These are phyloP conservation scores for Cryptomeria japonica DNA, from an alignment of 75 land plant genomes.

Conservation along the genomic window DNA sequence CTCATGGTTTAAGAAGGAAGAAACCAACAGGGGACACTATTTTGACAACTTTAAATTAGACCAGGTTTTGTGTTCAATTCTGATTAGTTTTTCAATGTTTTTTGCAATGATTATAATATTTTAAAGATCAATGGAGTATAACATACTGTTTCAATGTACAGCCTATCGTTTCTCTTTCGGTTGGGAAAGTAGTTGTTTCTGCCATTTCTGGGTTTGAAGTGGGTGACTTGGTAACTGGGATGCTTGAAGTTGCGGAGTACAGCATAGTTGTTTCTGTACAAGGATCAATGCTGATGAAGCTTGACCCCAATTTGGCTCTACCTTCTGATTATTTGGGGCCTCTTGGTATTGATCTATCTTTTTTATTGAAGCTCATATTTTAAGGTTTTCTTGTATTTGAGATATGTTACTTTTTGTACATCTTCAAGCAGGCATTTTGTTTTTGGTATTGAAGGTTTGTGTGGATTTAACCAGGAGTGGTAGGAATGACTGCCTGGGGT, in stretches of 20 bases:
- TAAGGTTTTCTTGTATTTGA: neutral
- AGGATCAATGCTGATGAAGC: neutral
- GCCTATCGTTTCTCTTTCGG: neutral
- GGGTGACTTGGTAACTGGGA: neutral
- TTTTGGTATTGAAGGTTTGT: neutral
- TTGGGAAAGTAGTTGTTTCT: neutral
- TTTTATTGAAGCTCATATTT: too few relatives aligned
- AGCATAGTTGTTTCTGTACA: neutral
- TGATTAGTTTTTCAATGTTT: neutral
- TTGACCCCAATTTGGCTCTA: neutral
- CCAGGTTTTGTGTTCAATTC: neutral
- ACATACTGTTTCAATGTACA: neutral
- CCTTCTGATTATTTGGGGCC: conserved; percentile 5
- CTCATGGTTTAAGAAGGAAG: too few relatives aligned
- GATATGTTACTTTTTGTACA: neutral
- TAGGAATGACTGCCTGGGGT: conserved; percentile 53
- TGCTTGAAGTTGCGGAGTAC: neutral
- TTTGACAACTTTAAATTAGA: neutral
- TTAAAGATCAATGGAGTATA: neutral
- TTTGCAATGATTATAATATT: neutral
- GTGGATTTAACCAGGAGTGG: conserved; percentile 15
- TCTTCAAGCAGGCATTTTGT: neutral
- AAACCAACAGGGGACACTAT: conserved; percentile 14
- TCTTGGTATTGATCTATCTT: neutral
- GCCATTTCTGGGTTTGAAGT: neutral